Evolutionary conservation across 768 basidiomycete species (phyloP), one percentile per base, ranked within the genome.

Genomic region (Hericium rajendrae): DNA sequence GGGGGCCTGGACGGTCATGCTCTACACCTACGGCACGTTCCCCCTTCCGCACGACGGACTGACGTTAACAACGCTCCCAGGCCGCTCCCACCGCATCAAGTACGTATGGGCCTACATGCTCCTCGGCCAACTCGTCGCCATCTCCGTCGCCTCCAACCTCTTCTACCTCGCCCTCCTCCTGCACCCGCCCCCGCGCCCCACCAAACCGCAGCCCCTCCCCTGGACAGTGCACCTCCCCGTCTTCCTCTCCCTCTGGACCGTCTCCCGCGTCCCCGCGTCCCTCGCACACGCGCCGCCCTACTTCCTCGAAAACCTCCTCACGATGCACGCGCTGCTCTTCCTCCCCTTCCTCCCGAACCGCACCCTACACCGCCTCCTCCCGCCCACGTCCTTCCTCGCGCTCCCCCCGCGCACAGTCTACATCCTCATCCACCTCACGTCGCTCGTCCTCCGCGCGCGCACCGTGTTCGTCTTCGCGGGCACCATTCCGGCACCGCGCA

Each of bases 101-200:
- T 72, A 78, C 59, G 51, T 79, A 0, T 84, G 82, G 82, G 83
- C 80, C 2, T 87, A 84, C 69, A 85, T 87, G 82, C 71, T 88
- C 38, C 74, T 89, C 9, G 86, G 85, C 5, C 85, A 88, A 67
- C 62, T 87, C 20, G 84, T 89, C 55, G 84, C 86, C 37, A 81
- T 88, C 49, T 81, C 80, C 11, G 81, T 86, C 39, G 81, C 84
- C 8, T 78, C 79, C 0, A 79, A 81, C 55, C 72, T 89, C 18
- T 87, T 86, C 69, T 80, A 80, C 62, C 67, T 81, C 6, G 78
- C 82, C 10, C 55, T 84, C 32, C 65, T 76, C 11, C 71, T 74
- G 1, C 64, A 72, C n/a, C 60, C 71, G 10, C 13, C 11, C 26
- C 49, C 49, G 8, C 54, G 12, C 9, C 63, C 26, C 63, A 80